Evolutionary conservation across 164 flowering plant genomes (phyloP).

Genomic region (Houttuynia cordata): DNA sequence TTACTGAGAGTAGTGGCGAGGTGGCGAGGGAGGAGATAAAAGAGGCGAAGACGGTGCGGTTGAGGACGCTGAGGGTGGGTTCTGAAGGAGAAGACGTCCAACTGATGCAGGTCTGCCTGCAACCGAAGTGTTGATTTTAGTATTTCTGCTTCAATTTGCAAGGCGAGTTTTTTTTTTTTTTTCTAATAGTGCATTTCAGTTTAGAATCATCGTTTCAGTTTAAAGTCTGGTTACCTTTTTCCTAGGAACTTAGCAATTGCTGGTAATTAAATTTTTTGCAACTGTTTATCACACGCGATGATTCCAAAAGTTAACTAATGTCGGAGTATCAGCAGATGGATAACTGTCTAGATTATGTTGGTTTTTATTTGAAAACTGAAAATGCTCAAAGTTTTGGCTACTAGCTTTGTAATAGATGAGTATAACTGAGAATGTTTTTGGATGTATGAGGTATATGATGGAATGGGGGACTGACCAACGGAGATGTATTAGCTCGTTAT

Average conservation of each 20-base stretch:
- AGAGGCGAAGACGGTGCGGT: conserved; percentile 11
- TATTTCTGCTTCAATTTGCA: conserved; percentile 3
- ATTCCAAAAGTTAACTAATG: too few species aligned
- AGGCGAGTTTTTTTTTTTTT: conserved; percentile 12
- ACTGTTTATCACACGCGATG: too few species aligned
- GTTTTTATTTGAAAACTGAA: background rate
- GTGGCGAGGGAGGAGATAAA: conserved; percentile 3
- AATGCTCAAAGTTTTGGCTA: background rate
- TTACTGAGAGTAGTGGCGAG: conserved; percentile 14
- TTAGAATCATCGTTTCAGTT: too few species aligned
- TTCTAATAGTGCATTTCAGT: background rate
- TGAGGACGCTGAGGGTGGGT: conserved; percentile 34
- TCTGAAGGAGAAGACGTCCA: conserved; percentile 83
- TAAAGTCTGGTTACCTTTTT: too few species aligned
- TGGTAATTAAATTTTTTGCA: too few species aligned
- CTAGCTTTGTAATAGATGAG: background rate
- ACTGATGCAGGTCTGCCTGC: conserved; percentile 70
- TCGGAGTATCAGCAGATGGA: too few species aligned
- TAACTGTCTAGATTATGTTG: background rate
- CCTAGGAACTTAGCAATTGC: too few species aligned
- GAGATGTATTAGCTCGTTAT: too few species aligned
- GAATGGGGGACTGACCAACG: too few species aligned
- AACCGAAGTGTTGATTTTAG: conserved; percentile 6
- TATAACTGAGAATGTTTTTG: background rate
- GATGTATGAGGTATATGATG: too few species aligned